phyloP scores from a whole-genome alignment of 2,329 filamentous ascomycete species.

The Chlorencoelia australis region DNA sequence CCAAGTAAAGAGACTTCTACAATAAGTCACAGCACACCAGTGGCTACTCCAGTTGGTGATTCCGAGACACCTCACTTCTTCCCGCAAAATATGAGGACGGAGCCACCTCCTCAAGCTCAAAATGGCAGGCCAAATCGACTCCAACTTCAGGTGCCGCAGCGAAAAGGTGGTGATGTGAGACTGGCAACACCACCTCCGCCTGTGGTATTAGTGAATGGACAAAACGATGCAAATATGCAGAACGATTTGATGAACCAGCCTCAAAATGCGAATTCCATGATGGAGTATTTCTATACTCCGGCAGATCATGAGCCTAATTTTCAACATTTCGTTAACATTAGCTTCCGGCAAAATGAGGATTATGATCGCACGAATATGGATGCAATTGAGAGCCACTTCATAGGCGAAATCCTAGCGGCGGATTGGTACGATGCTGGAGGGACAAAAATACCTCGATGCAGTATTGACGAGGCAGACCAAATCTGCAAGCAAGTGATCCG shows the following conservation, averaged over 20 bases:
- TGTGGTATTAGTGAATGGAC: constrained; percentile 40
- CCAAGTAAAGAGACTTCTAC: constrained; percentile 47
- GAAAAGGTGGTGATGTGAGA: constrained; percentile 48
- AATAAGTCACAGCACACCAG: constrained; percentile 33
- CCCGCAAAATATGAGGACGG: constrained; percentile 17
- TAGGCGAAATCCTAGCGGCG: constrained; percentile 38
- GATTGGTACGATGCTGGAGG: constrained; percentile 42
- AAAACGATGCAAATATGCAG: constrained; percentile 24
- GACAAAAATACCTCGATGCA: constrained; percentile 32
- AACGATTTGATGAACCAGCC: constrained; percentile 14
- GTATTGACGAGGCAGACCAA: constrained; percentile 42
- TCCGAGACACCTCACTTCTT: constrained; percentile 29
- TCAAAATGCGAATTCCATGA: constrained; percentile 17
- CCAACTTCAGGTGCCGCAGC: constrained; percentile 53
- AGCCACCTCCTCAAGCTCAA: constrained; percentile 12
- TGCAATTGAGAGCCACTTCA: constrained; percentile 44
- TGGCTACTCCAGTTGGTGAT: constrained; percentile 34
- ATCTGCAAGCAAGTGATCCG: constrained; percentile 45
- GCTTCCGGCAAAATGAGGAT: constrained; percentile 23
- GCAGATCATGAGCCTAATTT: constrained; percentile 14
- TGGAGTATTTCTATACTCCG: constrained; percentile 23
- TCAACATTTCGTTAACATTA: constrained; percentile 20
- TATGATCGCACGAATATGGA: constrained; percentile 41
- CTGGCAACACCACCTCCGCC: constrained; percentile 46
- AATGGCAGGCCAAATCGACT: constrained; percentile 38